Percentiles rank a stretch among this genome's conserved stretches.
These are phyloP conservation scores for Sonneratia alba DNA, from an alignment of 345 rosid genomes.

Conservation along the genomic window DNA sequence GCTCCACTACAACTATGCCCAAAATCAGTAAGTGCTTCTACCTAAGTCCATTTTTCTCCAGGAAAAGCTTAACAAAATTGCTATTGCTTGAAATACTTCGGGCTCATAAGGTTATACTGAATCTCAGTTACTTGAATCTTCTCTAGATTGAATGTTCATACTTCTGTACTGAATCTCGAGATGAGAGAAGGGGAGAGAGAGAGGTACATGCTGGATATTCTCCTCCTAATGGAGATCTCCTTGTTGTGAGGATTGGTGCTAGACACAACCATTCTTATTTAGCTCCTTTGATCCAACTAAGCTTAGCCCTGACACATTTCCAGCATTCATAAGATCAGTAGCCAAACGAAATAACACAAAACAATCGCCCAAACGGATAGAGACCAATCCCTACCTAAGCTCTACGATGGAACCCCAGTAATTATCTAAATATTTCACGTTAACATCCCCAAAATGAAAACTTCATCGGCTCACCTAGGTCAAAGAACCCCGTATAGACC, in stretches of 20 bases:
- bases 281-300: conserved; percentile 3
- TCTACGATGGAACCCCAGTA: not conserved
- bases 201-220: conserved; percentile 57
- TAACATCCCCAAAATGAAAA: not conserved
- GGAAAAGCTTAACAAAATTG: not conserved
- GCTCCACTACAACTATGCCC: not conserved
- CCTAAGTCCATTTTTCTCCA: not conserved
- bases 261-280: conserved; percentile 23
- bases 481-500: not conserved
- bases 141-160: not conserved
- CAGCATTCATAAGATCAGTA: not conserved
- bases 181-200: not conserved
- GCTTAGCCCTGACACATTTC: not conserved
- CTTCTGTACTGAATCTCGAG: not conserved
- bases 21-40: not conserved
- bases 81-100: not conserved
- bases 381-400: not conserved
- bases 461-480: not conserved
- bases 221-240: conserved; percentile 65
- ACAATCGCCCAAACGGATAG: not conserved
- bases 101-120: not conserved
- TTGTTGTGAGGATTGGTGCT: conserved; percentile 43
- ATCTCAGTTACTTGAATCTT: not conserved
- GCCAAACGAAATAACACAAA: not conserved
- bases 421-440: not conserved